Evolutionary conservation across 2,329 filamentous ascomycete species (phyloP), one percentile per base, ranked within the genome.

Genomic region (Xylariaceae sp.): DNA sequence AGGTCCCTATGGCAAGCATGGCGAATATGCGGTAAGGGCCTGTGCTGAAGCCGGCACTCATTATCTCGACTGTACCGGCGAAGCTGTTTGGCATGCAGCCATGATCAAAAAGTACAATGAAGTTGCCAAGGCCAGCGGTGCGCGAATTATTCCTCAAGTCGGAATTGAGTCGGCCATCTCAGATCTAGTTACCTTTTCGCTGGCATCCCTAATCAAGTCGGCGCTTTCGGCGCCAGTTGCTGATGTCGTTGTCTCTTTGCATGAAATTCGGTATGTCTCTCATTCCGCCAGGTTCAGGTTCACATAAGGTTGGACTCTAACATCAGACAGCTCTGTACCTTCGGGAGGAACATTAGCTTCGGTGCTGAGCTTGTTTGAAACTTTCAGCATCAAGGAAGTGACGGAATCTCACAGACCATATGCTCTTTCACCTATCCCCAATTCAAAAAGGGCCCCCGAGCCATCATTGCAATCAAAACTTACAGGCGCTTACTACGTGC

Each of bases 271-370:
- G 74, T 76, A 66, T 56, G 47, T 61, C 31, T 61, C 31, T 29
- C 3, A 26, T 40, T 43, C 27, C 19, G 1, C 2, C 19, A 19
- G 19, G 19, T 26, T 43, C 26, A 5, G 8, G 26, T 12, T 44
- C 32, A 6, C 26, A 31, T 9, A 37, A 31, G 29, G 31, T 29
- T 35, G 40, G 19, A 26, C 9, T 31, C 49, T 56, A 51, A 47
- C 26, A 9, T n/a, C 35, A n/a, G 41, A 44, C 34, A 81, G 76
- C 44, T 68, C 72, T 30, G 63, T 70, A 1, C 78, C 81, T 2
- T 87, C 84, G 1, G 84, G 84, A n/a, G 85, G 85, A 46, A 86
- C 88, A 1, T 71, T 91, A 3, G 77, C 81, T 35, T 91, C 89
- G 0, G 73, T 84, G 3, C 69, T 96, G 11, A 78, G 68, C 46